phyloP scores from a whole-genome alignment of 495 filamentous ascomycete genomes.

The Podospora pseudocomata region DNA sequence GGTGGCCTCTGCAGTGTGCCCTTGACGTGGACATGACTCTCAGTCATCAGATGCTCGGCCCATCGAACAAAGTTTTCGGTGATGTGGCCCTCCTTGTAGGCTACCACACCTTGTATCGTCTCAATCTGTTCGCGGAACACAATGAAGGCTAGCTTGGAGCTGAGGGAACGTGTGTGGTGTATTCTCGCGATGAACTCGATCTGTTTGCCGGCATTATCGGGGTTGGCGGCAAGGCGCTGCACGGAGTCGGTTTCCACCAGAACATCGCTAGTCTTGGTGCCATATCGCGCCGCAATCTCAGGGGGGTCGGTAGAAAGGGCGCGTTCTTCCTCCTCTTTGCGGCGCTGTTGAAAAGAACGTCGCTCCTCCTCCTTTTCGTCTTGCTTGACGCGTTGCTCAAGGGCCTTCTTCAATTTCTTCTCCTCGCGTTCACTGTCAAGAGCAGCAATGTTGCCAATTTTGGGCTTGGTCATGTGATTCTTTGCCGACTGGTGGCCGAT shows the following conservation, averaged over 20 bases:
- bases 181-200: constrained; percentile 79
- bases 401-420: constrained; percentile 45
- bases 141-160: constrained; percentile 84
- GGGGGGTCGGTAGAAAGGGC: constrained; percentile 44
- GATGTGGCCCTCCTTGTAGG: constrained; percentile 51
- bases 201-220: constrained; percentile 53
- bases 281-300: constrained; percentile 60
- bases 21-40: constrained; percentile 75
- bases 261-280: constrained; percentile 43
- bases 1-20: constrained; percentile 70
- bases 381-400: constrained; percentile 51
- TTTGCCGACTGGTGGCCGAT: constrained; percentile 43
- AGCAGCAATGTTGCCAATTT: constrained; percentile 47
- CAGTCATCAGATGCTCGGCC: constrained; percentile 70
- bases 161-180: constrained; percentile 79
- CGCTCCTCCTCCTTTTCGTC: constrained; percentile 51
- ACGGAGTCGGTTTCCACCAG: constrained; percentile 27
- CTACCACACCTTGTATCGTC: constrained; percentile 78
- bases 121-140: constrained; percentile 75
- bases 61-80: constrained; percentile 88
- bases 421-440: constrained; percentile 44
- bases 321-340: constrained; percentile 43
- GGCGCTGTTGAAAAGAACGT: constrained; percentile 47
- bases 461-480: constrained; percentile 44
- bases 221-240: constrained; percentile 21